Percentiles rank a stretch among this genome's conserved stretches.
These are phyloP conservation scores for Suillus luteus DNA, from an alignment of 768 basidiomycete species.

Conservation along the genomic window DNA sequence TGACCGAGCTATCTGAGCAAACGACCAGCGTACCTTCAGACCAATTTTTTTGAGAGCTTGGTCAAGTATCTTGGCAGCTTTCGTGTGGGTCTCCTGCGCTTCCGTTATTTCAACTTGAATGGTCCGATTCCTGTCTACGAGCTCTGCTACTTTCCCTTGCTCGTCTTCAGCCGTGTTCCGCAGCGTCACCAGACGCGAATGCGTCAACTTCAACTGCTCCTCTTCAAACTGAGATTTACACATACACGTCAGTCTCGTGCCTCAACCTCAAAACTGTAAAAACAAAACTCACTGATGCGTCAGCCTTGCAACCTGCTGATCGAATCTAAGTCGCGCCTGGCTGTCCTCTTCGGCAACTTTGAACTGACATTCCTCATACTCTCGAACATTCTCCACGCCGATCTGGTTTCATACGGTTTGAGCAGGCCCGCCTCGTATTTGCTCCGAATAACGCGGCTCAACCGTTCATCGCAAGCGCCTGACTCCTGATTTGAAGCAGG, in stretches of 20 bases:
- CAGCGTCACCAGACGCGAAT: too few relatives aligned
- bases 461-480: too few relatives aligned
- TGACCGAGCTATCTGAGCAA: too few relatives aligned
- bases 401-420: too few relatives aligned
- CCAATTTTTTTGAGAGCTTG: constrained; percentile 91
- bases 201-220: constrained; percentile 59
- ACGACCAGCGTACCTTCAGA: constrained; percentile 52
- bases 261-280: background rate
- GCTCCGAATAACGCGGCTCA: too few relatives aligned
- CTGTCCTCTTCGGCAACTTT: too few relatives aligned
- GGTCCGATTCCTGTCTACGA: constrained; percentile 54
- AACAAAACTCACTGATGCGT: too few relatives aligned
- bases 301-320: constrained; percentile 70
- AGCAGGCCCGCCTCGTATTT: too few relatives aligned
- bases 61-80: constrained; percentile 77
- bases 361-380: constrained; percentile 93
- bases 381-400: constrained; percentile 79
- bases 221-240: constrained; percentile 77
- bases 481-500: too few relatives aligned
- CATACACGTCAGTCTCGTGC: background rate
- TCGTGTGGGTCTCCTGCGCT: constrained; percentile 59
- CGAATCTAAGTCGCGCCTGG: constrained; percentile 77
- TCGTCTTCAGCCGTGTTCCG: constrained; percentile 38
- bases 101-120: constrained; percentile 61
- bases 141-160: constrained; percentile 49